A percentile compares a stretch with the other conserved stretches of the same genome.
Conservation (phyloP, 352 stramenopile genomes). For the Globisporangium echinulatum region DNA sequence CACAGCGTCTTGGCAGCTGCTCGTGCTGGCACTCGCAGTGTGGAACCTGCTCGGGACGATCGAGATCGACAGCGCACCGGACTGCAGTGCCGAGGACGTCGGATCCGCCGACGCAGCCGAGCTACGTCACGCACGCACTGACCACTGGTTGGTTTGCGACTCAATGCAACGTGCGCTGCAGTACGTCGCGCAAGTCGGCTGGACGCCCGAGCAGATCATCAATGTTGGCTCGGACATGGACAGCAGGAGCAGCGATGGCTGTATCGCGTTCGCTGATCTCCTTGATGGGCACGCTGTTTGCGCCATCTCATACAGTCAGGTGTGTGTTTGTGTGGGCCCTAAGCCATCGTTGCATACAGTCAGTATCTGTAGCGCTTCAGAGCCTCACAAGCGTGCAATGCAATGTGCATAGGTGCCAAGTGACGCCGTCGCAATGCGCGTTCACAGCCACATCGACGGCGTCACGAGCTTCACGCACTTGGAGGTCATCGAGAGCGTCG, state of each 20-base stretch:
- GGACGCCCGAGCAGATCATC: conserved; percentile 1
- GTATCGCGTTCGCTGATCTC: background rate
- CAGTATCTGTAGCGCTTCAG: too few relatives aligned
- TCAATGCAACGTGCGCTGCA: background rate
- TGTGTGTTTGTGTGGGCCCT: background rate
- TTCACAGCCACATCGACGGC: background rate
- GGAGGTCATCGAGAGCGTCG: conserved; percentile 13
- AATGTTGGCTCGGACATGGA: background rate
- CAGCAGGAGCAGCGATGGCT: too few relatives aligned
- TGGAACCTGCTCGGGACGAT: conserved; percentile 12
- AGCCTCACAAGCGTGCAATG: background rate
- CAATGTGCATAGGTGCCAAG: conserved; percentile 2
- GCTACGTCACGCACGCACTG: background rate
- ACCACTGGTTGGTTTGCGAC: conserved; percentile 2
- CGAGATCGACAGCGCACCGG: background rate
- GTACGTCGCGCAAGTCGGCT: background rate
- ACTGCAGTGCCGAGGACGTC: background rate
- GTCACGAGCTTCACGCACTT: conserved; percentile 10
- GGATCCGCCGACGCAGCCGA: background rate
- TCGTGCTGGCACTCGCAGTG: conserved; percentile 9
- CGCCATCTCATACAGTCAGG: background rate
- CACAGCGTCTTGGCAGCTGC: background rate
- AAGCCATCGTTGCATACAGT: background rate
- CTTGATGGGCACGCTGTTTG: background rate
- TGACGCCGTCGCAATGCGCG: background rate